A percentile compares a stretch with the other conserved stretches of the same genome.
Evolutionary conservation across 805 yeast species (phyloP).

Genomic region (Lipomyces kockii): DNA sequence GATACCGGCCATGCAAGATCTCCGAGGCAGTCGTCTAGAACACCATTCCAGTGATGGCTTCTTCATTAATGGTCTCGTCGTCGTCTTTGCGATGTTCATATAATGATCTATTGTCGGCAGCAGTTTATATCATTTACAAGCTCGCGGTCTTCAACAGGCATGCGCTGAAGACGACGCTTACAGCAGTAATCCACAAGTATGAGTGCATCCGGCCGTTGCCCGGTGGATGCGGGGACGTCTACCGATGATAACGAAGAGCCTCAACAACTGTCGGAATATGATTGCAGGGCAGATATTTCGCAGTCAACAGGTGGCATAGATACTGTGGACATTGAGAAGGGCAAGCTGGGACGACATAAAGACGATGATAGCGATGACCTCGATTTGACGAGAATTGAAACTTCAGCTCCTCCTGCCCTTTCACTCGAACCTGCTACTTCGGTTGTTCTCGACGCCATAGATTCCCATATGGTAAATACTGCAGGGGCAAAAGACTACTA

Average conservation of each 20-base stretch:
- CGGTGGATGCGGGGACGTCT: not conserved
- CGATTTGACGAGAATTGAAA: not conserved
- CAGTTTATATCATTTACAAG: not conserved
- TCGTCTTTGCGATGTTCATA: not conserved
- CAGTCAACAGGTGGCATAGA: not conserved
- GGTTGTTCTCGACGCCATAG: slow-evolving; percentile 15
- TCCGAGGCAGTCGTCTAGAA: too few species aligned
- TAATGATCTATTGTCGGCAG: not conserved
- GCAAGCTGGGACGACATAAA: not conserved
- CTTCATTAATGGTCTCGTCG: not conserved
- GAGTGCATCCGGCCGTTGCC: not conserved
- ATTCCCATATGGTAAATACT: not conserved
- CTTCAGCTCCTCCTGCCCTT: slow-evolving; percentile 19
- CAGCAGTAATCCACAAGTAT: too few species aligned
- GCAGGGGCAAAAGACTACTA: slow-evolving; percentile 4
- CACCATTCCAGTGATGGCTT: not conserved
- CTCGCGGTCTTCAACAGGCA: not conserved
- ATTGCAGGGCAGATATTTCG: not conserved
- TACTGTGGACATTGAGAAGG: not conserved
- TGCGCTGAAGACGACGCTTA: too few species aligned
- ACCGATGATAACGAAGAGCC: not conserved
- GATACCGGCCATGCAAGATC: not conserved
- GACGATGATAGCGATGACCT: not conserved
- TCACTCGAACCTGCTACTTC: slow-evolving; percentile 27
- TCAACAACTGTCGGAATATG: not conserved